phyloP scores from a whole-genome alignment of 495 filamentous ascomycete genomes.

The Penicillium subrubescens region DNA sequence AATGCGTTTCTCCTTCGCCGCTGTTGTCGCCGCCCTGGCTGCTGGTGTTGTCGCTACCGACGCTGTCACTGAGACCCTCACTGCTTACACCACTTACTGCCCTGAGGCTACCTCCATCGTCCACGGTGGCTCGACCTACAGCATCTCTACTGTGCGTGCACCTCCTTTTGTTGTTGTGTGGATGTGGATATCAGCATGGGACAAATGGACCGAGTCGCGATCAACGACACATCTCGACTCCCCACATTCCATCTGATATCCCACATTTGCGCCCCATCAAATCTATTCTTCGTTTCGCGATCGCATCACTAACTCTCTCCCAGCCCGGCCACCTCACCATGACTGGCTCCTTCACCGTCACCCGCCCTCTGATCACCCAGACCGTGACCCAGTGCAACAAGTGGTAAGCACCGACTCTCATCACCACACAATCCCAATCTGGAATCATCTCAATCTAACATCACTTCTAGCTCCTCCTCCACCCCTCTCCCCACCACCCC shows the following conservation, averaged over 20 bases:
- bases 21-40: conserved; percentile 65
- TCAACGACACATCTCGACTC: background rate
- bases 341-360: conserved; percentile 64
- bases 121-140: conserved; percentile 73
- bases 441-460: conserved; percentile 6
- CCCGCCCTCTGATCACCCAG: conserved; percentile 65
- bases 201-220: background rate
- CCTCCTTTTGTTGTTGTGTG: conserved; percentile 17
- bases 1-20: conserved; percentile 89
- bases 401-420: conserved; percentile 50
- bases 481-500: conserved; percentile 44
- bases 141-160: conserved; percentile 65
- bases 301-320: conserved; percentile 16
- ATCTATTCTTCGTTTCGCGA: background rate
- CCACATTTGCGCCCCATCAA: background rate
- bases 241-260: conserved; percentile 1
- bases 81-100: conserved; percentile 84
- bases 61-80: conserved; percentile 76
- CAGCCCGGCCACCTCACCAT: conserved; percentile 78
- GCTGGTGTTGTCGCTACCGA: conserved; percentile 55
- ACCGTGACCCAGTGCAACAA: conserved; percentile 65
- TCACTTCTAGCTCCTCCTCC: conserved; percentile 24
- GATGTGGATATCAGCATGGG: background rate
- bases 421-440: background rate
- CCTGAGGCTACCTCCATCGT: conserved; percentile 71